phyloP scores from a whole-genome alignment of 495 filamentous ascomycete genomes.

The Pseudevernia furfuracea region DNA sequence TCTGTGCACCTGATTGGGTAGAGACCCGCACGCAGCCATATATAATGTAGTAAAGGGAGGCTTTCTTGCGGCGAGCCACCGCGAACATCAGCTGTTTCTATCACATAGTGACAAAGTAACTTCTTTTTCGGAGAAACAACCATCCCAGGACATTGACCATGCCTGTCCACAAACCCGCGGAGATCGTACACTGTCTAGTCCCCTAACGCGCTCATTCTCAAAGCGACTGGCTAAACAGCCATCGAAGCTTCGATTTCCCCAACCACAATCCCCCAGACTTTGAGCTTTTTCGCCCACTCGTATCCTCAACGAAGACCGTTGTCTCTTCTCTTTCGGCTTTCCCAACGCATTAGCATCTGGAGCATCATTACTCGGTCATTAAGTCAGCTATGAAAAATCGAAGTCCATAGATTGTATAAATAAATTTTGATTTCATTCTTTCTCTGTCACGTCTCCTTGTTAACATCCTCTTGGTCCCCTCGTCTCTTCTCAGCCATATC shows the following conservation, averaged over 20 bases:
- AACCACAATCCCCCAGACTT: constrained; percentile 60
- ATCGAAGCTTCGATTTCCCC: constrained; percentile 77
- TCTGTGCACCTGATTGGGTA: background rate
- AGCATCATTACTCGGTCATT: too few relatives aligned
- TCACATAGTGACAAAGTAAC: background rate
- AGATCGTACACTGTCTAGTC: constrained; percentile 44
- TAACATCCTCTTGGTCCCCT: background rate
- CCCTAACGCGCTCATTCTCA: constrained; percentile 60
- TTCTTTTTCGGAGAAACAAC: background rate
- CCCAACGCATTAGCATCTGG: constrained; percentile 70
- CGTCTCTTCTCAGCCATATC: constrained; percentile 17
- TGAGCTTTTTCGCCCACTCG: constrained; percentile 60
- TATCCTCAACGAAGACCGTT: constrained; percentile 74
- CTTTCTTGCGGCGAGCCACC: background rate
- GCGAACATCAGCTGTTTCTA: background rate
- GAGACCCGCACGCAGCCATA: background rate
- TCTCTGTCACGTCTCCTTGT: background rate
- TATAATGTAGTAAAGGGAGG: background rate
- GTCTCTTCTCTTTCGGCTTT: constrained; percentile 62
- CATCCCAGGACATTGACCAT: background rate
- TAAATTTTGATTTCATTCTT: background rate
- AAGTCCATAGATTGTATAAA: background rate
- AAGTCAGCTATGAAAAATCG: constrained; percentile 42
- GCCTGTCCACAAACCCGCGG: background rate
- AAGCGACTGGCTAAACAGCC: constrained; percentile 77